These are phyloP conservation scores for Syzygium jambos DNA, from an alignment of 345 rosid genomes.

Conservation along the genomic window DNA sequence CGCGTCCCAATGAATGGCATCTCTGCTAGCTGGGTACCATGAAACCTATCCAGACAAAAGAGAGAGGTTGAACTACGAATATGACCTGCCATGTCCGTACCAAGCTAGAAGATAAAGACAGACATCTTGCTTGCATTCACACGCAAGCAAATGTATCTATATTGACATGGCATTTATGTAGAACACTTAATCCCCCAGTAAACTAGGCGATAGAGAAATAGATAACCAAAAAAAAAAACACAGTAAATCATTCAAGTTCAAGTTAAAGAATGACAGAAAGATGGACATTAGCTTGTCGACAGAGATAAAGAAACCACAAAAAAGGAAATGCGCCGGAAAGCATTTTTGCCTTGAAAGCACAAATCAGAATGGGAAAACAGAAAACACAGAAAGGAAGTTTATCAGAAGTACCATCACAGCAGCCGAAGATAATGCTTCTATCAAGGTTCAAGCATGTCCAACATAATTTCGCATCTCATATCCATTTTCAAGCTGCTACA, in stretches of 20 bases:
- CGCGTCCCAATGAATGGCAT: constrained; percentile 97
- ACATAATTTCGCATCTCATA: not conserved
- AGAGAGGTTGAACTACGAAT: not conserved
- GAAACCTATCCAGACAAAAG: constrained; percentile 41
- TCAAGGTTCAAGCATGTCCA: not conserved
- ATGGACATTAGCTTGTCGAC: not conserved
- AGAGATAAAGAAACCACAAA: not conserved
- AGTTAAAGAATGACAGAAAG: not conserved
- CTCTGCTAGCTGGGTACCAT: constrained; percentile 72
- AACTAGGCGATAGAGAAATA: not conserved
- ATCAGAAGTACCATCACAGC: not conserved
- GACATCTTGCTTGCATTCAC: not conserved
- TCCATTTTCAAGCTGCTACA: not conserved
- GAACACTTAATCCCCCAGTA: not conserved
- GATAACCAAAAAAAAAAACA: not conserved
- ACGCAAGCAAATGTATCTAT: not conserved
- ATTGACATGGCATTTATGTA: not conserved
- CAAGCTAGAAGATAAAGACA: not conserved
- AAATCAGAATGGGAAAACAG: not conserved
- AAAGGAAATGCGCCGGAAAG: not conserved
- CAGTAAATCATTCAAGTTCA: not conserved
- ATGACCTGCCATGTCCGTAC: not conserved
- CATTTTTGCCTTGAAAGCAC: not conserved
- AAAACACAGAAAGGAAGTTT: not conserved
- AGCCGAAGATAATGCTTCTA: not conserved